Percentiles rank a stretch among this genome's conserved stretches.
phyloP scores from a whole-genome alignment of 345 rosid genomes.

The Lumnitzera littorea region DNA sequence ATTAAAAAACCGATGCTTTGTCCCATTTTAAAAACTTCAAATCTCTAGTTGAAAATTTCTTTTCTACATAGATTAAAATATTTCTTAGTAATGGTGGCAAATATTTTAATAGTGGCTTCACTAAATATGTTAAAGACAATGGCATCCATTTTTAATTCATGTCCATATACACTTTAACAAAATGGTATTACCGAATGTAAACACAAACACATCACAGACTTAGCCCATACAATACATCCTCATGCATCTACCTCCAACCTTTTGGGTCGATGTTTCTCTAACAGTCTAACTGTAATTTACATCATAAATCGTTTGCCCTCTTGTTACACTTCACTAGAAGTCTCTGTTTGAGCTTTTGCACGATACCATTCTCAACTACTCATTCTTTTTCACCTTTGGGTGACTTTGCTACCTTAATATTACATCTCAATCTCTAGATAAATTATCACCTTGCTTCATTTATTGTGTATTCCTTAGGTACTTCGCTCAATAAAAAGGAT shows the following conservation, averaged over 20 bases:
- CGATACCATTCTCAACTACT: no score
- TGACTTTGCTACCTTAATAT: not conserved
- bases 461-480: not conserved
- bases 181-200: slow-evolving; percentile 8
- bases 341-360: no score
- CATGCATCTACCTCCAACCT: not conserved
- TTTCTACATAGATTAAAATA: not conserved
- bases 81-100: slow-evolving; percentile 7
- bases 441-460: not conserved
- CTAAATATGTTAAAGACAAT: not conserved
- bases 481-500: no score
- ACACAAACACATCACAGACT: not conserved
- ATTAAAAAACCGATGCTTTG: not conserved
- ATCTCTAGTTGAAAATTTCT: not conserved
- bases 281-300: not conserved
- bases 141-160: not conserved
- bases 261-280: slow-evolving; percentile 2
- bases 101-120: not conserved
- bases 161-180: not conserved
- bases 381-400: not conserved
- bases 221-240: not conserved
- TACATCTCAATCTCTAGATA: not conserved
- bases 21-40: not conserved
- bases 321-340: no score
- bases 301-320: slow-evolving; percentile 3